These are phyloP conservation scores for Phalaenopsis equestris DNA, from an alignment of 106 monocot genomes.

Conservation along the genomic window DNA sequence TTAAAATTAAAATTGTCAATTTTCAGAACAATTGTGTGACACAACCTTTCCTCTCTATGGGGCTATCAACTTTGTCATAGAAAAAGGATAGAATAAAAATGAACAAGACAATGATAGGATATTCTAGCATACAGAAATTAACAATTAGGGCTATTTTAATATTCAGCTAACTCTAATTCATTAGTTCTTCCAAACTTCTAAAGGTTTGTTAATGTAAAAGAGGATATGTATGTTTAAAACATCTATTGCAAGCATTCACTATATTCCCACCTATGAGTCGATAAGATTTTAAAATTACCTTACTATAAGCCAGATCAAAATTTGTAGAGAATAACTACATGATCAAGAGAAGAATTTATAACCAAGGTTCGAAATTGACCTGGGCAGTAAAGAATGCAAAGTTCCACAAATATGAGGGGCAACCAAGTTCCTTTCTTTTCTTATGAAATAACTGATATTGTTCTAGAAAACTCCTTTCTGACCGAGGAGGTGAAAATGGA, in stretches of 20 bases:
- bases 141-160: not conserved
- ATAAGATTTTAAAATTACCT: not conserved
- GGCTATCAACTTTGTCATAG: not conserved
- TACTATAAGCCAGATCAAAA: not conserved
- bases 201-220: not conserved
- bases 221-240: not conserved
- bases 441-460: conserved; percentile 56
- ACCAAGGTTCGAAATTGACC: conserved; percentile 30
- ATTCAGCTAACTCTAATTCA: not conserved
- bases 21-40: not conserved
- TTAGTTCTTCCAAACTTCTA: not conserved
- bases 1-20: not conserved
- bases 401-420: conserved; percentile 82
- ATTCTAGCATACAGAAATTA: not conserved
- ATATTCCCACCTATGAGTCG: not conserved
- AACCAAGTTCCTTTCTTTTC: conserved; percentile 64
- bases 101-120: not conserved
- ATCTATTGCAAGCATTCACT: not conserved
- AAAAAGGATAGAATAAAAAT: not conserved
- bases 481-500: conserved; percentile 67
- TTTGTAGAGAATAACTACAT: not conserved
- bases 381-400: conserved; percentile 59
- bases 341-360: conserved; percentile 5
- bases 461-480: conserved; percentile 54
- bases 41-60: not conserved